Evolutionary conservation across 352 stramenopile species (phyloP), one percentile per base, ranked within the genome.

Genomic region (Phytophthora agathidicida): DNA sequence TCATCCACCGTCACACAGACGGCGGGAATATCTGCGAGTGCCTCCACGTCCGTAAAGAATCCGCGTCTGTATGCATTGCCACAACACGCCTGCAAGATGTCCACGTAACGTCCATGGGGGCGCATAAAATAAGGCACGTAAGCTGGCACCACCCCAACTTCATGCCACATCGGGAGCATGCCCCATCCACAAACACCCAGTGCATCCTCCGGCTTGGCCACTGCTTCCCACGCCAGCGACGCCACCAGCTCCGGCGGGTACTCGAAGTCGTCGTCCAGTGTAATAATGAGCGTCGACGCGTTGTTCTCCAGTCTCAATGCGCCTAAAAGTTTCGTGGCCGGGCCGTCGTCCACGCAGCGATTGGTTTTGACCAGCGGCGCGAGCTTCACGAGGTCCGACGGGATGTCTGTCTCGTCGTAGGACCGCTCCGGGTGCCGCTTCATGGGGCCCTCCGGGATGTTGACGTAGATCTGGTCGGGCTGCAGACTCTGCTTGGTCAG

Each of bases 41-140:
- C 75, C 13, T 91, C 72, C 5, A 93, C 65, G 31, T 92, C 80
- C 32, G 46, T 59, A 65, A 93, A 93, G 53, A 93, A 93, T 14
- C 80, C 78, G 22, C 82, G 78, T 4, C 84, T 78, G 54, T 92
- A 93, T 3, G 82, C 84, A 38, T 87, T 89, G 14, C 79, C 79
- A 24, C 79, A 89, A 24, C 79, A 89, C 2, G 79, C 79, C 55
- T 89, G 79, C 26, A 89, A 65, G 23, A 93, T 91, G 49, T 93
- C 84, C 26, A 93, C 84, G 38, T 83, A 89, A 28, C 82, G 82
- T 14, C 84, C 84, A 17, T 51, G 60, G 0, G 84, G 80, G 0
- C 82, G 82, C 84, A 91, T 89, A 39, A 91, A 88, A 49, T 93
- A 93, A 2, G 84, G 84, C 57, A 92, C 84, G 47, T 93, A 93